phyloP scores from a whole-genome alignment of 179 eudicot species.

The Patellifolia procumbens region DNA sequence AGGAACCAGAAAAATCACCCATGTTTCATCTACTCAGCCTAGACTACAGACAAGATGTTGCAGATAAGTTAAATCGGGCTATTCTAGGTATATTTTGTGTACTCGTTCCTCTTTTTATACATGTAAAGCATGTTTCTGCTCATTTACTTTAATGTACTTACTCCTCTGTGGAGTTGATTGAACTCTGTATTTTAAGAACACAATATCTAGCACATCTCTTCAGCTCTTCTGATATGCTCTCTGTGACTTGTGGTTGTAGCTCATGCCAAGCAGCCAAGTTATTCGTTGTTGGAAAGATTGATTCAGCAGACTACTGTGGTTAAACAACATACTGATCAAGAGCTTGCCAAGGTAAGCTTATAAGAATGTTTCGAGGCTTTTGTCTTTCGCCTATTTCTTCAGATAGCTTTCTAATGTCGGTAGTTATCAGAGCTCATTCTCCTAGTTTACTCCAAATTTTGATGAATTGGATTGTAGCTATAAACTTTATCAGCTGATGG shows the following conservation, averaged over 20 bases:
- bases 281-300: slow-evolving; percentile 77
- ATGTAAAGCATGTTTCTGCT: background rate
- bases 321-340: slow-evolving; percentile 65
- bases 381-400: background rate
- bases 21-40: slow-evolving; percentile 73
- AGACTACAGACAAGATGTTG: slow-evolving; percentile 67
- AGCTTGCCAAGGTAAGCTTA: slow-evolving; percentile 29
- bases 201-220: background rate
- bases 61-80: slow-evolving; percentile 76
- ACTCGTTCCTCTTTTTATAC: background rate
- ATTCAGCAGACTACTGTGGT: slow-evolving; percentile 77
- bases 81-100: slow-evolving; percentile 60
- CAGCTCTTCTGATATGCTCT: slow-evolving; percentile 1
- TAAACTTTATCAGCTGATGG: background rate
- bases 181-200: background rate
- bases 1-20: slow-evolving; percentile 91
- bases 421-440: background rate
- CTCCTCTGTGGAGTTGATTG: background rate
- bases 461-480: background rate
- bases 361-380: background rate
- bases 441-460: background rate
- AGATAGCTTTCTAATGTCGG: background rate
- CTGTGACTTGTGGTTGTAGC: slow-evolving; percentile 39
- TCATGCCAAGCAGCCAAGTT: slow-evolving; percentile 59
- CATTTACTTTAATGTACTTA: background rate